phyloP scores from a whole-genome alignment of 2,329 filamentous ascomycete genomes.

The Pezicula neosporulosa region DNA sequence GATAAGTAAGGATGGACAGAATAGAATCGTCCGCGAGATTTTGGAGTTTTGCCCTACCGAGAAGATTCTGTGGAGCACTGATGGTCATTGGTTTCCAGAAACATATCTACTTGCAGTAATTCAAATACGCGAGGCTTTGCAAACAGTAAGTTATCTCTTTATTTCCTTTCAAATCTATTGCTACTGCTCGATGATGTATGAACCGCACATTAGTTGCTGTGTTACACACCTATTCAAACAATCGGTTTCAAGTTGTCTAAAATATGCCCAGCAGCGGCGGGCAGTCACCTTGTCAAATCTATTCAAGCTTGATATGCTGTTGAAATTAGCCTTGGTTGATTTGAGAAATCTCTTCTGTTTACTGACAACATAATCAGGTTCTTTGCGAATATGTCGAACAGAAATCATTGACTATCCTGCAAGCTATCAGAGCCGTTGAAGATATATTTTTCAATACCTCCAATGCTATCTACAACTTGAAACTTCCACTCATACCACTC shows the following conservation, averaged over 20 bases:
- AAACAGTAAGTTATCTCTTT: conserved; percentile 47
- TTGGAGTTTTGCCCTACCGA: conserved; percentile 72
- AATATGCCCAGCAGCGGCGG: too few relatives aligned
- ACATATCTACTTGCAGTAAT: conserved; percentile 70
- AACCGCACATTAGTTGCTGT: too few relatives aligned
- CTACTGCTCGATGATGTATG: too few relatives aligned
- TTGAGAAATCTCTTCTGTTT: neutral
- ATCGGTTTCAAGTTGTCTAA: too few relatives aligned
- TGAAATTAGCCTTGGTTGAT: neutral
- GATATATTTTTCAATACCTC: conserved; percentile 75
- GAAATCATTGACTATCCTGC: conserved; percentile 54
- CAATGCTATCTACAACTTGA: conserved; percentile 68
- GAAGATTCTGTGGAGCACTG: conserved; percentile 78
- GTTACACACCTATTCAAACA: too few relatives aligned
- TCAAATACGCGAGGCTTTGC: conserved; percentile 69
- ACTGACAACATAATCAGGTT: conserved; percentile 40
- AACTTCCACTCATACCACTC: conserved; percentile 34
- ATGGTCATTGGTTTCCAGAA: conserved; percentile 77
- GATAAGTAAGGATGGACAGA: conserved; percentile 73
- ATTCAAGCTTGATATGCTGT: neutral
- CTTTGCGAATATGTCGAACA: conserved; percentile 64
- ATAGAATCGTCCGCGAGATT: conserved; percentile 65
- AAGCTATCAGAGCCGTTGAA: conserved; percentile 61
- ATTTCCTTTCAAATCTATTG: neutral
- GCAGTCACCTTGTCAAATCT: neutral